These are phyloP conservation scores for Fusarium setosum DNA, from an alignment of 2,329 filamentous ascomycete genomes.

Conservation along the genomic window DNA sequence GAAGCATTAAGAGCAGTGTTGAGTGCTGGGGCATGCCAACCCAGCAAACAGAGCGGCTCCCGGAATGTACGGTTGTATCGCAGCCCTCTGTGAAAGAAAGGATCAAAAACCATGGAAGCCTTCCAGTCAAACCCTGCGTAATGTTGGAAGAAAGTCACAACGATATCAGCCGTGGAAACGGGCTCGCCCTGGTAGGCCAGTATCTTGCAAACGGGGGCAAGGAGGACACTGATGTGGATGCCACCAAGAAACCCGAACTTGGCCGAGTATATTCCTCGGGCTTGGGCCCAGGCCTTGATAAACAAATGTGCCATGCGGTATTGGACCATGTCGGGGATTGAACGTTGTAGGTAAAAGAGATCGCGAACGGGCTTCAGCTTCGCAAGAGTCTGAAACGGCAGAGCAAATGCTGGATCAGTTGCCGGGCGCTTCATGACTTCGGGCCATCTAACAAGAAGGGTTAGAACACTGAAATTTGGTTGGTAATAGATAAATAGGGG, in stretches of 20 bases:
- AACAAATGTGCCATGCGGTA: slow-evolving; percentile 70
- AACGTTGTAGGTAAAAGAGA: slow-evolving; percentile 68
- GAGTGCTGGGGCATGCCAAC: slow-evolving; percentile 69
- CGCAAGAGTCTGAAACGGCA: slow-evolving; percentile 66
- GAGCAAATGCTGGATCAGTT: slow-evolving; percentile 64
- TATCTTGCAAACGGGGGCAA: slow-evolving; percentile 70
- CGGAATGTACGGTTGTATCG: slow-evolving; percentile 65
- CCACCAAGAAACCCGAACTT: slow-evolving; percentile 74
- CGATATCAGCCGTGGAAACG: slow-evolving; percentile 61
- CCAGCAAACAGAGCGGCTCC: slow-evolving; percentile 72
- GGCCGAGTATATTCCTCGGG: slow-evolving; percentile 71
- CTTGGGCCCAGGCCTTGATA: slow-evolving; percentile 71
- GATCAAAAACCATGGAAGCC: slow-evolving; percentile 66
- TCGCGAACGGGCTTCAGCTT: slow-evolving; percentile 75
- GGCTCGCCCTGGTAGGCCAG: slow-evolving; percentile 51
- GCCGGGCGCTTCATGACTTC: slow-evolving; percentile 58
- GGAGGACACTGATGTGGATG: slow-evolving; percentile 72
- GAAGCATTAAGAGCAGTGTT: slow-evolving; percentile 70
- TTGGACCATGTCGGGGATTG: slow-evolving; percentile 67
- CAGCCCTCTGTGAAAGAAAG: slow-evolving; percentile 65
- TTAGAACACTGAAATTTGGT: not conserved
- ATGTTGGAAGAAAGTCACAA: slow-evolving; percentile 71
- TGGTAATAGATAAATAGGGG: not conserved
- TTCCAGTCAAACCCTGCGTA: slow-evolving; percentile 72
- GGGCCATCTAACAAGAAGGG: slow-evolving; percentile 53